Evolutionary conservation across 306 rosid genomes (phyloP).

Genomic region (Macrotyloma uniflorum): DNA sequence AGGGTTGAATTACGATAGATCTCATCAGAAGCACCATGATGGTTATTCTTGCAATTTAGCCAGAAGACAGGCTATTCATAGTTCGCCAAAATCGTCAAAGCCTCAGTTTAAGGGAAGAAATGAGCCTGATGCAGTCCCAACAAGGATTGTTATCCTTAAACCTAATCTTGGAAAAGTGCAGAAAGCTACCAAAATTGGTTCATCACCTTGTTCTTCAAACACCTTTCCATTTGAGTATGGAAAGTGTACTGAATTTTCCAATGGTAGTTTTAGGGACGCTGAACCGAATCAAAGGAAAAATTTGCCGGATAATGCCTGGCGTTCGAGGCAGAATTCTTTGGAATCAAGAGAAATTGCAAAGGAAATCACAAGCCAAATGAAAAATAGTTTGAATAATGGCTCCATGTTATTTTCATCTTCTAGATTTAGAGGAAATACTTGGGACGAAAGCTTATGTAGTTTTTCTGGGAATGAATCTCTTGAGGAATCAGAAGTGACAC

Average conservation of each 20-base stretch:
- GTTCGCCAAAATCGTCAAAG: slow-evolving; percentile 44
- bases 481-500: slow-evolving; percentile 51
- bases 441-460: slow-evolving; percentile 59
- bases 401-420: slow-evolving; percentile 48
- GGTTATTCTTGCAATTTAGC: slow-evolving; percentile 40
- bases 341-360: slow-evolving; percentile 75
- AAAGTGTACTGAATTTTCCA: not conserved
- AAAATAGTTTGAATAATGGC: slow-evolving; percentile 41
- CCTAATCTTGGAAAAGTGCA: slow-evolving; percentile 70
- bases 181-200: slow-evolving; percentile 37
- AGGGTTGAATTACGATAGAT: slow-evolving; percentile 39
- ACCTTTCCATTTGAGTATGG: slow-evolving; percentile 5
- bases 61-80: slow-evolving; percentile 35
- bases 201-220: slow-evolving; percentile 57
- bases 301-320: slow-evolving; percentile 26
- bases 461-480: slow-evolving; percentile 65
- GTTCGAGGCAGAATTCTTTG: slow-evolving; percentile 52
- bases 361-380: slow-evolving; percentile 73
- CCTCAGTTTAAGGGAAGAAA: slow-evolving; percentile 40
- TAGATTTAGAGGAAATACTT: slow-evolving; percentile 56
- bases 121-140: slow-evolving; percentile 49
- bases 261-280: not conserved
- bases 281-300: not conserved
- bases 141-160: slow-evolving; percentile 77
- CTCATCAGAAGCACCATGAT: slow-evolving; percentile 50